Base-by-base conservation (phyloP, 129 eudicot genomes). In the Ambrosia artemisiifolia region DNA sequence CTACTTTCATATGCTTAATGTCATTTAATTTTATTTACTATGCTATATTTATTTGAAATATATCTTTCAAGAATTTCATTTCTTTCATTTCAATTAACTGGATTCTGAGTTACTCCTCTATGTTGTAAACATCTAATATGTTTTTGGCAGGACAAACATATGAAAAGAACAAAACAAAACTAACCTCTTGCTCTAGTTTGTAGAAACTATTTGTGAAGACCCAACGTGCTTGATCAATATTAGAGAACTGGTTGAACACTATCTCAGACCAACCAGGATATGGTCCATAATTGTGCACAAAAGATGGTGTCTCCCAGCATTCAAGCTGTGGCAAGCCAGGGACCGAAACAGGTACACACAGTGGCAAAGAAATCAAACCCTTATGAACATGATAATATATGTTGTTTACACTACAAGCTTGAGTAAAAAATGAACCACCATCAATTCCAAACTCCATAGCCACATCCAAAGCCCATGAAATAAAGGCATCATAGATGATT, bases 401-500 rank as follows among this genome's bases (percentile, higher is more conserved):
- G 43, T 69, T 56, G 46, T 72, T 75, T 10, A 87, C 88, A 24
- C 40, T 74, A 76, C 83, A 82, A 19, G 93, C n/a, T 48, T 87
- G 93, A 19, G 93, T 79, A 2, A 87, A 82, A 47, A 84, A 84
- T 7, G 77, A 6, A n/a, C 81, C 93, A 3, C 69, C 83, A 12
- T 71, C 28, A 9, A 87, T 32, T 0, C 83, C 88, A 12, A 33
- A 43, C 47, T 65, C 66, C 16, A 69, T 70, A 0, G 74, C 82
- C 33, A 76, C 67, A 17, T 83, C 88, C 40, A 84, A 65, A 43
- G 71, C 80, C 83, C 82, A 79, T 1, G 75, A 57, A 7, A 79
- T 11, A 2, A 76, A 19, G 0, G 92, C 36, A 46, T 86, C 92
- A 53, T 81, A 82, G 7, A 83, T 76, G 3, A 87, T 42, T 4